Evolutionary conservation across 306 rosid genomes (phyloP), one percentile per base, ranked within the genome.

Genomic region (Crotalaria pallida): DNA sequence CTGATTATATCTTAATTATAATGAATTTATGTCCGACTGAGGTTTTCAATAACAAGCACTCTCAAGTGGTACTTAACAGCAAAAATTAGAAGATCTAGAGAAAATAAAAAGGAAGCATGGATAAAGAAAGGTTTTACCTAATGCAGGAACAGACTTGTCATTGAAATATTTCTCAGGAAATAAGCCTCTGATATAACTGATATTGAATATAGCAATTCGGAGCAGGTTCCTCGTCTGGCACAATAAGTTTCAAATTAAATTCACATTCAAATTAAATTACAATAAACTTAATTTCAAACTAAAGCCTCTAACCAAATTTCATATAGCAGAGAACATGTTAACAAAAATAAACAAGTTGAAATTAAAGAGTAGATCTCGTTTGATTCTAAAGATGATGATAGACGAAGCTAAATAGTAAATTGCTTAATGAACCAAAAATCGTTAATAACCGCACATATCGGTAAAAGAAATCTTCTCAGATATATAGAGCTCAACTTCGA

Each of bases 81-180:
- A 18, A 48, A 50, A 5, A 29, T 56, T 23, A 34, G 17, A 58
- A 72, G 45, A 59, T 47, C 40, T 49, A 0, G 24, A 24, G 31
- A 7, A 72, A 52, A 15, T 27, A 10, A n/a, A 33, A 15, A 38
- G 48, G 33, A 56, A 52, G 43, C n/a, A 21, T 17, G 11, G 10
- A 2, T 50, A 15, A 47, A 63, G 15, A 15, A 18, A 29, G 33
- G 64, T 38, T 81, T 67, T 85, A 94, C 98, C 98, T 77, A 94
- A 77, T 52, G 98, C 97, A 7, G 97, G 90, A 80, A 94, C 96
- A 58, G 96, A 85, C 69, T 94, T 90, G 53, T 94, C 98, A 45
- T 87, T 88, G 84, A 94, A 94, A 62, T 90, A 94, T 84, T 90
- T 90, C 73, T 93, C 98, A 29, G 98, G 97, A 57, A 90, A 94